Percentiles rank a stretch among this genome's conserved stretches.
Conservation (phyloP, 1,139 yeast species). For the Debaryomyces fabryi region DNA sequence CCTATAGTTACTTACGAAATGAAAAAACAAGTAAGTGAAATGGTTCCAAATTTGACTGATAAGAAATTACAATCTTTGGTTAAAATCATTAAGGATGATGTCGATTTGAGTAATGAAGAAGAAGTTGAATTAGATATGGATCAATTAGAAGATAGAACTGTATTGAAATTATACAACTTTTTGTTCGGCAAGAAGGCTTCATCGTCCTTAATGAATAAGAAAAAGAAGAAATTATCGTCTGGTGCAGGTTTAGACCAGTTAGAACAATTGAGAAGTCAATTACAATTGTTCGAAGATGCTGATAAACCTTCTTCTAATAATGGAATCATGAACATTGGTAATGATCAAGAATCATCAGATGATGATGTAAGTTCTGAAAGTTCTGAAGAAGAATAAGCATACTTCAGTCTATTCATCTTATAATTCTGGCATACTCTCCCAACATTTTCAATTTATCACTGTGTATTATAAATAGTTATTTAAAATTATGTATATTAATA, state of each 20-base stretch:
- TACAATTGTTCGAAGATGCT: constrained; percentile 71
- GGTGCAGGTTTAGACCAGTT: constrained; percentile 78
- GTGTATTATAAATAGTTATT: constrained; percentile 14
- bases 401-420: background rate
- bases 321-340: constrained; percentile 32
- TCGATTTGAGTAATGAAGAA: constrained; percentile 79
- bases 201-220: constrained; percentile 38
- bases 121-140: constrained; percentile 94
- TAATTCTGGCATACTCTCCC: background rate
- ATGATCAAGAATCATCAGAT: constrained; percentile 48
- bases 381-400: constrained; percentile 62
- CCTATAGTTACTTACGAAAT: constrained; percentile 84
- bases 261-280: constrained; percentile 79
- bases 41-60: constrained; percentile 76
- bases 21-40: constrained; percentile 92
- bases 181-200: constrained; percentile 63
- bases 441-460: constrained; percentile 10
- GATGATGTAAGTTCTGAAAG: constrained; percentile 56
- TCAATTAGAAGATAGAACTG: constrained; percentile 82
- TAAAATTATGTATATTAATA: constrained; percentile 12
- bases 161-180: constrained; percentile 79
- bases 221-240: constrained; percentile 59
- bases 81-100: constrained; percentile 81
- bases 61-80: constrained; percentile 83
- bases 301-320: constrained; percentile 26